These are phyloP conservation scores for Noccaea bulbosa DNA, from an alignment of 345 rosid genomes.

Conservation along the genomic window DNA sequence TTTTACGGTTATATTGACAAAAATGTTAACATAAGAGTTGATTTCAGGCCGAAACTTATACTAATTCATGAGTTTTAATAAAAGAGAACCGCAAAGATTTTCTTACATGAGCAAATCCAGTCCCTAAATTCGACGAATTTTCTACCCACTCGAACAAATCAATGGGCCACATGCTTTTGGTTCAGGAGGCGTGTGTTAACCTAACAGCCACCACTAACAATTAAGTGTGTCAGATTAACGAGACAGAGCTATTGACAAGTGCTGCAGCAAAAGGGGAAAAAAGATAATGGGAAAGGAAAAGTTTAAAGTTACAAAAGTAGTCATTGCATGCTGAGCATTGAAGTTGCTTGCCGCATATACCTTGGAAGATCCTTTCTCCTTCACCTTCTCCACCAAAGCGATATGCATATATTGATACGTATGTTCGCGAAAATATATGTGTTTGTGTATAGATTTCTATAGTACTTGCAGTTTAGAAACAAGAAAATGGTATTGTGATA, in stretches of 20 bases:
- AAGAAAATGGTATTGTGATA: not conserved
- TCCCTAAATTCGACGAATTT: not conserved
- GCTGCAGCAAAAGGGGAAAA: conserved; percentile 16
- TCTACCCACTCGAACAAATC: not conserved
- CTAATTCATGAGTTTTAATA: not conserved
- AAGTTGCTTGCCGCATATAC: conserved; percentile 45
- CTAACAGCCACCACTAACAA: conserved; percentile 24
- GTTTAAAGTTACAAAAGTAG: conserved; percentile 29
- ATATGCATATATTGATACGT: conserved; percentile 4
- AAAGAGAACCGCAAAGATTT: not conserved
- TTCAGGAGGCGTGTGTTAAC: conserved; percentile 11
- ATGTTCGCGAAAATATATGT: not conserved
- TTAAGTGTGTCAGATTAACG: conserved; percentile 15
- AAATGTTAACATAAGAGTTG: not conserved
- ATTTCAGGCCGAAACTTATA: not conserved
- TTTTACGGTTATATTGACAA: not conserved
- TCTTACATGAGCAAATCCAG: not conserved
- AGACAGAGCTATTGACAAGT: conserved; percentile 34
- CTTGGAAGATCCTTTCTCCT: conserved; percentile 42
- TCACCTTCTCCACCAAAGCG: conserved; percentile 28
- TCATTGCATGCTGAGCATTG: conserved; percentile 42
- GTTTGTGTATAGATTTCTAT: conserved; percentile 19
- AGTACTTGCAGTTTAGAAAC: not conserved
- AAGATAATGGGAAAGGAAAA: conserved; percentile 30
- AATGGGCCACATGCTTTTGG: conserved; percentile 8